phyloP scores from a whole-genome alignment of 352 stramenopile species.

The Hyaloperonospora brassicae region DNA sequence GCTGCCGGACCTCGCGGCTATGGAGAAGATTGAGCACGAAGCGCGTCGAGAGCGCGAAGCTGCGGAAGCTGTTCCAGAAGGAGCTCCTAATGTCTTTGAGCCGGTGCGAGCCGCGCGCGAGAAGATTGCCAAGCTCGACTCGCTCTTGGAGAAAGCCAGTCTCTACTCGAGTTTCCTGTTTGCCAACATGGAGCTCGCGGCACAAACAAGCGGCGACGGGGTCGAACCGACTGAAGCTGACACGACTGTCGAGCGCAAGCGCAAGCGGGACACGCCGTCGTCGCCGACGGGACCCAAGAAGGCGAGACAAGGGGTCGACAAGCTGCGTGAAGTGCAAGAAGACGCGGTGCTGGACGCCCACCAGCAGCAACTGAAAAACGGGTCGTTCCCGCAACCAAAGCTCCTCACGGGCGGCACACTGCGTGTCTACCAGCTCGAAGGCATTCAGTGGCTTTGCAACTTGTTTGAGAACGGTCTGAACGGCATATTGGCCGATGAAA shows the following conservation, averaged over 20 bases:
- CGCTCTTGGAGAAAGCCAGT: constrained; percentile 78
- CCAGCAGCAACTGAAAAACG: constrained; percentile 23
- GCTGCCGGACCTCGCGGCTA: constrained; percentile 64
- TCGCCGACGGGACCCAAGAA: constrained; percentile 15
- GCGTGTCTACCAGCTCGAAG: constrained; percentile 95
- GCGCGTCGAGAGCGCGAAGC: constrained; percentile 21
- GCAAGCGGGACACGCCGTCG: constrained; percentile 34
- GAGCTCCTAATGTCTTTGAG: constrained; percentile 7
- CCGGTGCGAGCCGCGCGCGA: constrained; percentile 39
- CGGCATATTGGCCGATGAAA: constrained; percentile 85
- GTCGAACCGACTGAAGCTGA: constrained; percentile 23
- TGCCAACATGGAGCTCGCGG: constrained; percentile 73
- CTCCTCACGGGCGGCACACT: constrained; percentile 73
- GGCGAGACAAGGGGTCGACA: constrained; percentile 49
- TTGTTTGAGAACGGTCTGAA: constrained; percentile 96
- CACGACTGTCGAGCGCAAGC: constrained; percentile 26
- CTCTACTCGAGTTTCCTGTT: constrained; percentile 84
- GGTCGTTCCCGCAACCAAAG: constrained; percentile 59
- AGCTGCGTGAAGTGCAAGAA: constrained; percentile 57
- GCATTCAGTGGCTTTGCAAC: constrained; percentile 94
- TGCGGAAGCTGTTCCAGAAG: constrained; percentile 8
- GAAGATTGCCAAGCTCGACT: constrained; percentile 80
- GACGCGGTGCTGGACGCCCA: constrained; percentile 40
- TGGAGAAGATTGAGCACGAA: constrained; percentile 59
- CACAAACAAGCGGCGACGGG: constrained; percentile 24